phyloP scores from a whole-genome alignment of 108 stramenopile genomes.

The Mayamaea pseudoterrestris region DNA sequence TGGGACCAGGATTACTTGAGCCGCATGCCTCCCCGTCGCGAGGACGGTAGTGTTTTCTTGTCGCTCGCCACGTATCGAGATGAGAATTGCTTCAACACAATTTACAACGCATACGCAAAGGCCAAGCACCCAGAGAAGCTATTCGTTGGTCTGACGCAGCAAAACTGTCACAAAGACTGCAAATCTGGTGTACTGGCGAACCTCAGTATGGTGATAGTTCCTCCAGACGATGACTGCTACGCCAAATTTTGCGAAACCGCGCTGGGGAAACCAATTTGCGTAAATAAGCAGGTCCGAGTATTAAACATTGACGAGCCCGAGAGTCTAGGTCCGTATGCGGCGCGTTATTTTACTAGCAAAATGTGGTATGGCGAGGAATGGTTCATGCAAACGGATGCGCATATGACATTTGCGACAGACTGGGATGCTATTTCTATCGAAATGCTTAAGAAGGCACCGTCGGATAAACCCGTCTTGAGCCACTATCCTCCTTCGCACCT shows the following conservation, averaged over 20 bases:
- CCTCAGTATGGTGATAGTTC: slow-evolving; percentile 40
- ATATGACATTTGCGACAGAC: slow-evolving; percentile 52
- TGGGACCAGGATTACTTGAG: slow-evolving; percentile 71
- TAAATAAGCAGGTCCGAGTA: slow-evolving; percentile 51
- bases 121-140: slow-evolving; percentile 80
- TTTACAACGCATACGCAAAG: slow-evolving; percentile 74
- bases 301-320: slow-evolving; percentile 86
- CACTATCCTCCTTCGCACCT: slow-evolving; percentile 80
- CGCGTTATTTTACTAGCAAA: slow-evolving; percentile 84
- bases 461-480: slow-evolving; percentile 76
- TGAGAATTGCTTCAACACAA: slow-evolving; percentile 83
- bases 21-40: slow-evolving; percentile 61
- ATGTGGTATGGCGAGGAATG: slow-evolving; percentile 91
- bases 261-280: slow-evolving; percentile 44
- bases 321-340: slow-evolving; percentile 87
- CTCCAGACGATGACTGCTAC: slow-evolving; percentile 65
- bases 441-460: slow-evolving; percentile 67
- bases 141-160: slow-evolving; percentile 88
- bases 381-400: slow-evolving; percentile 95
- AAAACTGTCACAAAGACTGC: slow-evolving; percentile 87
- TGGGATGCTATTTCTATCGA: slow-evolving; percentile 82
- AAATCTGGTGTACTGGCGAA: slow-evolving; percentile 49
- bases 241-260: slow-evolving; percentile 58
- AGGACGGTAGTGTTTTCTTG: slow-evolving; percentile 76
- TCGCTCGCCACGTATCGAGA: slow-evolving; percentile 90